Percentiles rank a stretch among this genome's conserved stretches.
Conservation (phyloP, 2,329 filamentous ascomycete genomes). For the Zelopaecilomyces penicillatus region DNA sequence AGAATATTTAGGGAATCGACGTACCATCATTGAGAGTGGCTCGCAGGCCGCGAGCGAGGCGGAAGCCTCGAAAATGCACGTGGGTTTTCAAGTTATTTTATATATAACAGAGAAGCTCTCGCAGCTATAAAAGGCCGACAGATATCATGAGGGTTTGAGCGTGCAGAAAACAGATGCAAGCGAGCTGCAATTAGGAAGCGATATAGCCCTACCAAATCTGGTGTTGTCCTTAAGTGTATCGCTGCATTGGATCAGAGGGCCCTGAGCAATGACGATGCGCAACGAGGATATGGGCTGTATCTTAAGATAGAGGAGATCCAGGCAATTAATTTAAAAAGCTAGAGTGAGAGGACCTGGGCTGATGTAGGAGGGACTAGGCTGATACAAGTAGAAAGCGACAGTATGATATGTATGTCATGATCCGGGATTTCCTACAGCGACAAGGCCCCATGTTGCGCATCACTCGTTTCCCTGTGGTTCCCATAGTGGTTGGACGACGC, state of each 20-base stretch:
- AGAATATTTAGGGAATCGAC: slow-evolving; percentile 17
- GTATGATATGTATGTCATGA: slow-evolving; percentile 36
- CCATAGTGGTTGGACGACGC: neutral
- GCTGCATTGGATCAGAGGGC: slow-evolving; percentile 33
- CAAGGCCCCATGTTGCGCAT: slow-evolving; percentile 77
- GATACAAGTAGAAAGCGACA: too few species aligned
- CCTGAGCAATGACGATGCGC: slow-evolving; percentile 79
- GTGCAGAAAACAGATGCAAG: slow-evolving; percentile 13
- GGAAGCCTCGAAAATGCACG: slow-evolving; percentile 23
- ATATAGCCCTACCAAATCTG: slow-evolving; percentile 25
- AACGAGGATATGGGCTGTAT: slow-evolving; percentile 72
- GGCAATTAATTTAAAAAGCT: too few species aligned
- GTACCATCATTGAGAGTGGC: slow-evolving; percentile 42
- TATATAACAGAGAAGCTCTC: slow-evolving; percentile 16
- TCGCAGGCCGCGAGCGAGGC: slow-evolving; percentile 29
- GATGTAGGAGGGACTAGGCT: too few species aligned
- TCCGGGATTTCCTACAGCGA: slow-evolving; percentile 75
- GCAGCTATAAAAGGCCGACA: slow-evolving; percentile 21
- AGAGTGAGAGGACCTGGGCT: too few species aligned
- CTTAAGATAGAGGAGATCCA: slow-evolving; percentile 55
- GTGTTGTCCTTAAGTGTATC: slow-evolving; percentile 20
- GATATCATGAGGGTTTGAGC: slow-evolving; percentile 17
- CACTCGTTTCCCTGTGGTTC: neutral
- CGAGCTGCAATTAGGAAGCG: slow-evolving; percentile 17
- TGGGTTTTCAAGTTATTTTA: slow-evolving; percentile 13